Evolutionary conservation across 768 basidiomycete genomes (phyloP).

Genomic region (Pulveroboletus ravenelii): DNA sequence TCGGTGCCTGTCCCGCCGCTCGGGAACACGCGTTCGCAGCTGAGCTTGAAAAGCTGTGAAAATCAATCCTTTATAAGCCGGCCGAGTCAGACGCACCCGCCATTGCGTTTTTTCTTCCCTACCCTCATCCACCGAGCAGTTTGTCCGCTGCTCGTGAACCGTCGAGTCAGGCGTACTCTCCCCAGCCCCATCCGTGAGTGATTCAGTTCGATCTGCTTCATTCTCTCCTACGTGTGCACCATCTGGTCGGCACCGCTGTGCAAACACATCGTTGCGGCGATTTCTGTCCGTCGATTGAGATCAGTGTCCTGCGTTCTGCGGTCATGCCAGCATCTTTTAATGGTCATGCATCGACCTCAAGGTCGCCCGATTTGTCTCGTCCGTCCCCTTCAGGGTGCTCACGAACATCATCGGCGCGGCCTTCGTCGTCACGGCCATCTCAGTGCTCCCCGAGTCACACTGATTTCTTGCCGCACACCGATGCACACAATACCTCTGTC

Average conservation of each 20-base stretch:
- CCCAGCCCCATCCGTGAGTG: constrained; percentile 23
- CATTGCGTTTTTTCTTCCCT: constrained; percentile 5
- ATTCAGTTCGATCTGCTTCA: constrained; percentile 24
- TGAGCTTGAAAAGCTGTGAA: constrained; percentile 37
- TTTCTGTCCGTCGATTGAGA: constrained; percentile 30
- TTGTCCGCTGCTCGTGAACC: constrained; percentile 16
- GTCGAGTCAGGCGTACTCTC: constrained; percentile 20
- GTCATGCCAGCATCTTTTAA: constrained; percentile 13
- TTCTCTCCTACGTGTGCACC: constrained; percentile 30
- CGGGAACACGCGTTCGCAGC: constrained; percentile 23
- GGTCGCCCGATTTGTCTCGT: constrained; percentile 34
- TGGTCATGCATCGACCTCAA: constrained; percentile 17
- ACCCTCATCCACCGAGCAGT: constrained; percentile 22
- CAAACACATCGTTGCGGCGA: constrained; percentile 12
- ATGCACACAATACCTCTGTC: constrained; percentile 24
- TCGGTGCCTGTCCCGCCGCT: not conserved
- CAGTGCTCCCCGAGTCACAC: constrained; percentile 23
- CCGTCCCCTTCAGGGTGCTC: constrained; percentile 22
- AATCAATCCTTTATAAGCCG: constrained; percentile 25
- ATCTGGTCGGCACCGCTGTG: constrained; percentile 19
- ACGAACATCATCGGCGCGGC: constrained; percentile 30
- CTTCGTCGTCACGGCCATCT: constrained; percentile 17
- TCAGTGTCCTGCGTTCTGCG: constrained; percentile 17
- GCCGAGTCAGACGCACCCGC: constrained; percentile 22
- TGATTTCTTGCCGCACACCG: constrained; percentile 17